These are phyloP conservation scores for Tephrocybe sp. DNA, from an alignment of 768 basidiomycete species.

Conservation along the genomic window DNA sequence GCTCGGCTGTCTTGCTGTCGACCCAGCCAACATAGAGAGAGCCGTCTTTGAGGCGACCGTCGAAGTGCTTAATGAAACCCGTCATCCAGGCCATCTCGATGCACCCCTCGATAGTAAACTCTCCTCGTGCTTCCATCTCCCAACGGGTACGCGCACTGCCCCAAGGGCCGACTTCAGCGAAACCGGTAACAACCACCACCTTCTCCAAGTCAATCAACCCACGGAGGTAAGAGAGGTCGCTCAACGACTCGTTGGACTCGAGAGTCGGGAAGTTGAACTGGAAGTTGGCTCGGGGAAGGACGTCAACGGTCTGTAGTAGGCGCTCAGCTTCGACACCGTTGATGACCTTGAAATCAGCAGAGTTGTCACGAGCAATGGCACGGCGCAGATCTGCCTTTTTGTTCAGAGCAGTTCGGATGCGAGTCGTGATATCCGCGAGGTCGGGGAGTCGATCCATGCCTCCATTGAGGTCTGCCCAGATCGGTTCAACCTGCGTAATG, in stretches of 20 bases:
- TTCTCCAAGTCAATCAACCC: constrained; percentile 95
- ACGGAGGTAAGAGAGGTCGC: constrained; percentile 74
- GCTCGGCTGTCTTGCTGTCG: constrained; percentile 88
- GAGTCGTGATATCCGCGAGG: constrained; percentile 86
- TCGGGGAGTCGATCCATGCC: constrained; percentile 98
- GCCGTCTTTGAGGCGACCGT: constrained; percentile 92
- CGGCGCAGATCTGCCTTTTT: constrained; percentile 92
- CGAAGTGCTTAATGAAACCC: constrained; percentile 98
- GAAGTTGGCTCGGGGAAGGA: constrained; percentile 98
- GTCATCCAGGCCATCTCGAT: constrained; percentile 99
- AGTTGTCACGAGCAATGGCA: constrained; percentile 90
- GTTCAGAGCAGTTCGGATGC: constrained; percentile 79
- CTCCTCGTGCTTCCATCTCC: constrained; percentile 99
- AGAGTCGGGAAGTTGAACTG: constrained; percentile 90
- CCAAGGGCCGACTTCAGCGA: constrained; percentile 98
- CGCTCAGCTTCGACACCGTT: constrained; percentile 92
- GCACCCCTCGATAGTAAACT: constrained; percentile 95
- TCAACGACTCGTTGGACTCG: constrained; percentile 68
- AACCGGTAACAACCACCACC: constrained; percentile 94
- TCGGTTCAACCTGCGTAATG: constrained; percentile 98
- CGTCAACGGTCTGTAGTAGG: constrained; percentile 87
- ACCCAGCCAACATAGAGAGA: constrained; percentile 98
- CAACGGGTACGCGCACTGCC: constrained; percentile 96
- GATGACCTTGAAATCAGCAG: constrained; percentile 91
- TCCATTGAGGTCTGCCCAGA: constrained; percentile 98